Conservation (phyloP, 2,329 filamentous ascomycete genomes). For the Pseudogymnoascus pannorum region DNA sequence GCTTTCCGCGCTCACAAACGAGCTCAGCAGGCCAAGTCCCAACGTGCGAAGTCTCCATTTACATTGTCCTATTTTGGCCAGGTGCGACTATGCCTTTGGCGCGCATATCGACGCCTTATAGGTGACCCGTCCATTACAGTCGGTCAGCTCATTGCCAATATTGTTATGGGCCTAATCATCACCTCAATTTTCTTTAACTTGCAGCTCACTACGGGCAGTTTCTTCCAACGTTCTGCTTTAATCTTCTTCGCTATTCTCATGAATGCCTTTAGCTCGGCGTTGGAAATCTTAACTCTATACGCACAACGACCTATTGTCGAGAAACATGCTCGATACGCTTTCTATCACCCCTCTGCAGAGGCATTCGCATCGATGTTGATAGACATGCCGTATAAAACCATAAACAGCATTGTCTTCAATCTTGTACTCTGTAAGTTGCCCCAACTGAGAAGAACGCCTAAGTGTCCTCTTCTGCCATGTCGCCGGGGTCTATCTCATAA, state of each 20-base stretch:
- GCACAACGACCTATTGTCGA: conserved; percentile 83
- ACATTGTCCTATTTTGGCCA: conserved; percentile 60
- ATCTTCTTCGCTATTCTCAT: conserved; percentile 62
- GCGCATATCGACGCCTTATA: conserved; percentile 66
- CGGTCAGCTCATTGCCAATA: conserved; percentile 30
- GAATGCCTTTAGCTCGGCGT: conserved; percentile 50
- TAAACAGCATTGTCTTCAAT: conserved; percentile 68
- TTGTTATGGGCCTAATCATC: conserved; percentile 53
- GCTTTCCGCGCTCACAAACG: conserved; percentile 31
- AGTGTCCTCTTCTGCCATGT: conserved; percentile 52
- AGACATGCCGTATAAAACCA: conserved; percentile 73
- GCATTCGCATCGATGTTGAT: conserved; percentile 76
- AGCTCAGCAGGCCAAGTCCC: conserved; percentile 37
- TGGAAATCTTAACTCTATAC: conserved; percentile 50
- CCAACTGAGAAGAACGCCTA: conserved; percentile 59
- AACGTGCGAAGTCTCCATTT: conserved; percentile 35
- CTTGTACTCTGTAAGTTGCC: conserved; percentile 77
- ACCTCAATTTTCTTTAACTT: conserved; percentile 59
- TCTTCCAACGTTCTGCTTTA: conserved; percentile 54
- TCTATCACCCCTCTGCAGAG: conserved; percentile 83
- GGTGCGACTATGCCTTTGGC: conserved; percentile 69
- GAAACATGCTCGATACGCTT: conserved; percentile 75
- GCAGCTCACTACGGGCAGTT: conserved; percentile 43
- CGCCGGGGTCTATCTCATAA: conserved; percentile 57
- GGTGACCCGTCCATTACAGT: conserved; percentile 59